Conservation (phyloP, 768 basidiomycete genomes). For the Auricularia auricula-judae region DNA sequence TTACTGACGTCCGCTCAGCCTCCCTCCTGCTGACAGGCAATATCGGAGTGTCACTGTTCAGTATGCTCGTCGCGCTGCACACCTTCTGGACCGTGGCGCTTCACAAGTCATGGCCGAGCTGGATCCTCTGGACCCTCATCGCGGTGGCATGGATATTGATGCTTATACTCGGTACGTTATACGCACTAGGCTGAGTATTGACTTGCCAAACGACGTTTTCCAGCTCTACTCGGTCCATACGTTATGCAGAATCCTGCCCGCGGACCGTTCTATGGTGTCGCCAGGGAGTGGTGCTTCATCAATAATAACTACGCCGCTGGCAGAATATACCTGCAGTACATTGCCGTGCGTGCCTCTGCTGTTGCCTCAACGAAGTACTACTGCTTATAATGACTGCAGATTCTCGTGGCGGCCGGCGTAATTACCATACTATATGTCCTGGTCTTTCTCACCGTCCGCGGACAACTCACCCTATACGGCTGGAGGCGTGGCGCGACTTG, state of each 20-base stretch:
- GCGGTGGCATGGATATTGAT: background rate
- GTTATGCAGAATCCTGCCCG: background rate
- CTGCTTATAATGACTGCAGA: background rate
- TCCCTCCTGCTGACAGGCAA: background rate
- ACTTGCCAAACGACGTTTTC: background rate
- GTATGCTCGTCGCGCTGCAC: background rate
- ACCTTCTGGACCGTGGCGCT: background rate
- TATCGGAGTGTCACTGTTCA: background rate
- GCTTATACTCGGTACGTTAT: background rate
- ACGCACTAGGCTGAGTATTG: background rate
- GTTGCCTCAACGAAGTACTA: background rate
- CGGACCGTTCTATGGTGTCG: background rate
- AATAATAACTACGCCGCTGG: background rate
- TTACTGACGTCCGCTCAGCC: background rate
- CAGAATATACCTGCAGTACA: background rate
- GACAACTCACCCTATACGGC: background rate
- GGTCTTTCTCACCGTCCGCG: background rate
- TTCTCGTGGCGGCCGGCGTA: background rate
- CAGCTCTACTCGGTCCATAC: background rate
- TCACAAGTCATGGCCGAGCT: background rate
- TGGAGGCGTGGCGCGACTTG: background rate
- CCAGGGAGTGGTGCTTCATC: background rate
- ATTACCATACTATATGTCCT: background rate
- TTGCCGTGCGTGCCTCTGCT: background rate
- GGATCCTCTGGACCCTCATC: background rate